These are phyloP conservation scores for Hanseniaspora meyeri DNA, from an alignment of 805 yeast species.

Conservation along the genomic window DNA sequence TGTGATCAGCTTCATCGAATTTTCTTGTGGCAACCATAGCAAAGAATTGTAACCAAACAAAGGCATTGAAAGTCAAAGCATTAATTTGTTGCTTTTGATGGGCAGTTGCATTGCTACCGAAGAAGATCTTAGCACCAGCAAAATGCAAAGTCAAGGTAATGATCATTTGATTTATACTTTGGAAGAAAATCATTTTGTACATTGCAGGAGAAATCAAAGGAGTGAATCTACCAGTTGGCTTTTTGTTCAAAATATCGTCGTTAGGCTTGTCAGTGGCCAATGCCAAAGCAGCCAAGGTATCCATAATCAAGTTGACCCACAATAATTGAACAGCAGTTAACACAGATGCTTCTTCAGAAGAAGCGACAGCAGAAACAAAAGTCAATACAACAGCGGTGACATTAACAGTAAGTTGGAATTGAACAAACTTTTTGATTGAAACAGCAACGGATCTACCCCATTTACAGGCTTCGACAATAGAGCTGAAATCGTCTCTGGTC, in stretches of 20 bases:
- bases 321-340: slow-evolving; percentile 92
- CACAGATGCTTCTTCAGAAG: slow-evolving; percentile 67
- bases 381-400: slow-evolving; percentile 92
- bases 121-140: slow-evolving; percentile 56
- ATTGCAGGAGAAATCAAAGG: slow-evolving; percentile 79
- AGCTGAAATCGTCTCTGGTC: slow-evolving; percentile 88
- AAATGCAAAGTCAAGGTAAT: slow-evolving; percentile 76
- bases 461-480: slow-evolving; percentile 90
- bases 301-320: slow-evolving; percentile 98
- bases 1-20: slow-evolving; percentile 73
- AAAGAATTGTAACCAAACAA: slow-evolving; percentile 96
- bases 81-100: slow-evolving; percentile 48
- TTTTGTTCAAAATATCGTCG: slow-evolving; percentile 59
- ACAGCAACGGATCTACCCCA: slow-evolving; percentile 98
- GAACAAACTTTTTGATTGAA: slow-evolving; percentile 89
- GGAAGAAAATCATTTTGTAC: slow-evolving; percentile 98
- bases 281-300: slow-evolving; percentile 93
- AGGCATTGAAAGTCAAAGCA: slow-evolving; percentile 86
- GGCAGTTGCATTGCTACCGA: slow-evolving; percentile 23
- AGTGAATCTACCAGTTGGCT: slow-evolving; percentile 70
- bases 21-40: slow-evolving; percentile 83
- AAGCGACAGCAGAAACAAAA: slow-evolving; percentile 84
- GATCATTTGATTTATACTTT: slow-evolving; percentile 61
- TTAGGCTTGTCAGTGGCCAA: slow-evolving; percentile 96
- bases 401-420: slow-evolving; percentile 92